These are phyloP conservation scores for Leishmania amazonensis DNA, from an alignment of 208 protist genomes.

Conservation along the genomic window DNA sequence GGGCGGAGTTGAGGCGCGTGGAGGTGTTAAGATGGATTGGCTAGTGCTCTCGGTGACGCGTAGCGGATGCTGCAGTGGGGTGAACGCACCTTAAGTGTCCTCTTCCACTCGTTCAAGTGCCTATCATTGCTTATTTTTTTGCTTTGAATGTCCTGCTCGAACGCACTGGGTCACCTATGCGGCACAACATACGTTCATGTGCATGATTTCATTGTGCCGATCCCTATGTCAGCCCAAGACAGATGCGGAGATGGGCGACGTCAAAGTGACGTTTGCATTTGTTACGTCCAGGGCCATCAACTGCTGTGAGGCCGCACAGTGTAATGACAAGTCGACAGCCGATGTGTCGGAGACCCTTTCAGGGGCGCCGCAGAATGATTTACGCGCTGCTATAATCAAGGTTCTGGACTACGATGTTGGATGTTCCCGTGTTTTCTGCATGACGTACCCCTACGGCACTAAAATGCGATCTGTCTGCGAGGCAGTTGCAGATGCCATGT, in stretches of 20 bases:
- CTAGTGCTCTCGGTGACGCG: background rate
- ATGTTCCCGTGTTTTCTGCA: slow-evolving; percentile 10
- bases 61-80: background rate
- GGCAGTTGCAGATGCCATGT: background rate
- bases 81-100: no score
- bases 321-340: background rate
- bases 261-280: slow-evolving; percentile 33
- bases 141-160: background rate
- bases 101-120: background rate
- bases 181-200: background rate
- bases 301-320: slow-evolving; percentile 11
- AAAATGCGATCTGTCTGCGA: slow-evolving; percentile 6
- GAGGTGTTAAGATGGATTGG: no score
- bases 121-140: no score
- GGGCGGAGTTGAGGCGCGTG: background rate
- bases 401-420: slow-evolving; percentile 17
- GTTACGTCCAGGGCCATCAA: slow-evolving; percentile 13
- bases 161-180: background rate
- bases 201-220: background rate
- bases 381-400: slow-evolving; percentile 4
- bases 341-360: background rate
- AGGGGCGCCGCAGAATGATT: background rate
- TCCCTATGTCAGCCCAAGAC: background rate
- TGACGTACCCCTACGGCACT: background rate
- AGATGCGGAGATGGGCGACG: slow-evolving; percentile 6